phyloP scores from a whole-genome alignment of 2,329 filamentous ascomycete genomes.

The Gyromitra esculenta region DNA sequence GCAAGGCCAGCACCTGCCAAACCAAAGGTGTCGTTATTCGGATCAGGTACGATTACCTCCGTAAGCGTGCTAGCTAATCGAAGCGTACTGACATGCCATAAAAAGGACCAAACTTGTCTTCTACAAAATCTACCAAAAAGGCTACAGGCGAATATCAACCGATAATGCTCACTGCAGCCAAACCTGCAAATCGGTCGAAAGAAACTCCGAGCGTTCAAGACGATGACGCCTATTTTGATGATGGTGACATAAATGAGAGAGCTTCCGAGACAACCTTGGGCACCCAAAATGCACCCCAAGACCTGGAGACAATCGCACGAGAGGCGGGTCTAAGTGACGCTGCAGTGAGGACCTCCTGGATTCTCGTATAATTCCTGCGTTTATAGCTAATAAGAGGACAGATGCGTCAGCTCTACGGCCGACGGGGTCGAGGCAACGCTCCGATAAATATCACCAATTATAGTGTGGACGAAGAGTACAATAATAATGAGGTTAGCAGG shows the following conservation, averaged over 20 bases:
- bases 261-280: not conserved
- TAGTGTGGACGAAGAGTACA: conserved; percentile 73
- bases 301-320: conserved; percentile 51
- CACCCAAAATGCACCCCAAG: conserved; percentile 24
- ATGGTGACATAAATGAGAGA: conserved; percentile 10
- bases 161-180: conserved; percentile 54
- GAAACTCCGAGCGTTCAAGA: conserved; percentile 1
- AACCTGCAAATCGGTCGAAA: conserved; percentile 36
- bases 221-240: conserved; percentile 10
- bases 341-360: conserved; percentile 44
- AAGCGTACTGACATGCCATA: conserved; percentile 17
- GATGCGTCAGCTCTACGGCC: conserved; percentile 71
- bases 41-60: conserved; percentile 37
- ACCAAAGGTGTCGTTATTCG: conserved; percentile 53
- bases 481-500: conserved; percentile 69
- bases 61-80: not conserved
- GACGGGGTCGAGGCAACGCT: conserved; percentile 59
- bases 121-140: conserved; percentile 40
- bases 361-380: not conserved
- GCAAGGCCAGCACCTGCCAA: conserved; percentile 35
- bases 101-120: conserved; percentile 45
- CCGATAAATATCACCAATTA: conserved; percentile 69
- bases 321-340: conserved; percentile 52
- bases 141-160: conserved; percentile 56
- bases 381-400: conserved; percentile 61